Evolutionary conservation across 805 yeast species (phyloP), one percentile per base, ranked within the genome.

Genomic region (Komagataella pastoris): DNA sequence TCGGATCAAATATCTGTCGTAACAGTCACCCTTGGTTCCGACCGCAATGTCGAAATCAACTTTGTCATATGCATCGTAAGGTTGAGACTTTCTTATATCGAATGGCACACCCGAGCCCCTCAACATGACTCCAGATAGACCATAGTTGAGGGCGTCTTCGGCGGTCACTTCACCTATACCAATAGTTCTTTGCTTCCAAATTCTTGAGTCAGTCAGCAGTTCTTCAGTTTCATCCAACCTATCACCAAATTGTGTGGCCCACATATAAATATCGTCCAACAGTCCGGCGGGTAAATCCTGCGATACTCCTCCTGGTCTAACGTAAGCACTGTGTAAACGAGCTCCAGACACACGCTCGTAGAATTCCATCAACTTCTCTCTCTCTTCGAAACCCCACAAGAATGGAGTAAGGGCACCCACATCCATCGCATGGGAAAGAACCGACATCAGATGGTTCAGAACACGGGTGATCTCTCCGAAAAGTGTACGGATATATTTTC

Each of bases 231-330:
- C 96, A 67, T 88, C 96, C 58, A 88, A 70, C 72, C 96, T 80
- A 72, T 88, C 96, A 65, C 95, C 96, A 59, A 88, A 88, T 73
- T 88, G 96, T 21, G 96, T 88, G 52, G 95, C 95, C 96, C 96
- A 88, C 91, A 87, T 87, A 69, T 85, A 88, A 57, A 88, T 88
- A 65, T 88, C 96, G 67, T 88, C 96, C 60, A 88, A 76, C 62
- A 88, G 67, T 50, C 96, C 96, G 46, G 79, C 83, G 23, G 96
- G 96, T 54, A 88, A 68, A 70, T 88, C 96, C 69, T 85, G 95
- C 18, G 91, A 72, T 17, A 88, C 96, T 63, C 96, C 96, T 61
- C 96, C 96, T 52, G 96, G 96, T 72, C 96, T 79, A 55, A 85
- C 82, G 60, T 88, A 88, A 46, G 95, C 95, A 24, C 89, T 75